Base-by-base conservation (phyloP, 768 basidiomycete genomes). In the Suillus subalutaceus region DNA sequence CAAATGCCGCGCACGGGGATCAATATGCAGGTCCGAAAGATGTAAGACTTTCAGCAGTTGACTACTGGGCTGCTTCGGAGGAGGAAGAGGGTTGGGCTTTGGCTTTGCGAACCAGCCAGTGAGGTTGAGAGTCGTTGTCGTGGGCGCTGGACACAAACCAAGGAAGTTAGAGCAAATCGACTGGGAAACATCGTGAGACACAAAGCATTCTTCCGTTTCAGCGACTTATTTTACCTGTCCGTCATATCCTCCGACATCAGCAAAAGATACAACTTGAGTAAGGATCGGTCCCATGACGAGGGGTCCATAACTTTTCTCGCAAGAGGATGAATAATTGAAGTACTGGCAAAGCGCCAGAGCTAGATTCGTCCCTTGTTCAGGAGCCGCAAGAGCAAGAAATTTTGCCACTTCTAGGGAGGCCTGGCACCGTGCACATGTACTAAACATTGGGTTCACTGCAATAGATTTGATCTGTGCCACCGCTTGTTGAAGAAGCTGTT, bases 11-110 rank as follows among this genome's bases (percentile, higher is more conserved):
- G 59, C 70, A 89, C 90, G 84, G 46, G 91, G 88, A 74, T 93
- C 91, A 61, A 93, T 77, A 73, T 92, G 92, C 65, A 91, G 81
- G 71, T 93, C 91, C 1, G 90, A 91, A n/a, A 93, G 64, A 72
- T 93, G 92, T 65, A 93, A 75, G 0, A 92, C 87, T 73, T 90
- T 92, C 53, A 92, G 78, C 44, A 86, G 81, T 70, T 90, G 76
- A 15, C 90, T 90, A 53, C 86, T 90, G 18, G 84, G 83, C 72
- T 82, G 80, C 73, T 83, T 89, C 0, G 82, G 81, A 10, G 79
- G 67, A n/a, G 89, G 90, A 15, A 88, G 82, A 5, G 88, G 87
- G 37, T 83, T 82, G 1, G 91, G 91, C 72, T 93, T 93, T 3
- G 90, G 89, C 74, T 91, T 93, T 37, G 84, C 80, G 76, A 93